These are phyloP conservation scores for Auxenochlorella pyrenoidosa DNA, from an alignment of 139 green algal species.

Conservation along the genomic window DNA sequence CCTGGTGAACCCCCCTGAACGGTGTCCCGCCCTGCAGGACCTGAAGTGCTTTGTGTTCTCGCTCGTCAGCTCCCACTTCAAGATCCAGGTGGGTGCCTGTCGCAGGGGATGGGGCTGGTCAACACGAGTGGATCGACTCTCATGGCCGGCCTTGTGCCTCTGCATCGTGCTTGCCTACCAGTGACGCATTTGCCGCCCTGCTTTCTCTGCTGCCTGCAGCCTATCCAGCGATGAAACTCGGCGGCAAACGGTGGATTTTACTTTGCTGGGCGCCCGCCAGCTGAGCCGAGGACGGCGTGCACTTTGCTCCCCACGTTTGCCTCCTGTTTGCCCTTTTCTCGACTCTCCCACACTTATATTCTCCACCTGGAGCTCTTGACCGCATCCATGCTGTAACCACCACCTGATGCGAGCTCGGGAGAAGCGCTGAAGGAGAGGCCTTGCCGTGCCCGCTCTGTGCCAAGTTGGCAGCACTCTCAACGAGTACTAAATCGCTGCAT, in stretches of 20 bases:
- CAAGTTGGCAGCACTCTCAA: no score
- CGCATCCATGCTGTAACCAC: background rate
- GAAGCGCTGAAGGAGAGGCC: no score
- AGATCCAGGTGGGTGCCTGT: slow-evolving; percentile 58
- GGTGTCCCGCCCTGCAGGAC: slow-evolving; percentile 72
- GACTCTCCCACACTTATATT: background rate
- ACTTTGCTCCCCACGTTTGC: background rate
- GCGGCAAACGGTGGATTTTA: no score
- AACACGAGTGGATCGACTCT: no score
- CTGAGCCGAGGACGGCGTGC: no score
- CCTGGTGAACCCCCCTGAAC: background rate
- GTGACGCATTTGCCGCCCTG: background rate
- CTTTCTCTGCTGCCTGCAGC: background rate
- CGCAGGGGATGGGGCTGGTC: no score
- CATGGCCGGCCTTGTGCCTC: background rate
- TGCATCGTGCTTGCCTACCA: background rate
- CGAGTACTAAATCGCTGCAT: no score
- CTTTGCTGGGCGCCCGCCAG: no score
- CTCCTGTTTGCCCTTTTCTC: background rate
- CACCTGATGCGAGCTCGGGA: no score
- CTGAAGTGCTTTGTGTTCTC: slow-evolving; percentile 97
- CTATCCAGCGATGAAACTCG: slow-evolving; percentile 19
- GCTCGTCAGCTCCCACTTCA: slow-evolving; percentile 95
- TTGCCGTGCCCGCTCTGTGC: no score
- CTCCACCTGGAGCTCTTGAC: background rate